Conservation (phyloP, 1,284 basidiomycete species). For the Pseudozyma tsukubaensis region DNA sequence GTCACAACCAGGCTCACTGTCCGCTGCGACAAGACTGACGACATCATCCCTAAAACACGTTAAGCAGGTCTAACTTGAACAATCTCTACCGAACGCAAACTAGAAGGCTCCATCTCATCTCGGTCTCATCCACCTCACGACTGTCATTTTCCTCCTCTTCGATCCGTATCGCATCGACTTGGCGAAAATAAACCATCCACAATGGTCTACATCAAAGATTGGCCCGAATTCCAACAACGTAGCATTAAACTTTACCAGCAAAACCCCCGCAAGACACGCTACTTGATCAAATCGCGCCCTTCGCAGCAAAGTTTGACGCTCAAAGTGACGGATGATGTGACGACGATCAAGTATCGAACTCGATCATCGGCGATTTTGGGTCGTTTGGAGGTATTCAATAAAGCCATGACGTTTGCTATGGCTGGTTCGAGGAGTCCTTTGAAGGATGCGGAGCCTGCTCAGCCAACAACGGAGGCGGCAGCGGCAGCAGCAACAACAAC, state of each 20-base stretch:
- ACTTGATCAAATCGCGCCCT: slow-evolving; percentile 57
- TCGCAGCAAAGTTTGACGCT: slow-evolving; percentile 51
- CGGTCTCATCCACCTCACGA: background rate
- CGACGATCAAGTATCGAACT: slow-evolving; percentile 86
- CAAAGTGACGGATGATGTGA: slow-evolving; percentile 62
- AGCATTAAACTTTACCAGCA: slow-evolving; percentile 52
- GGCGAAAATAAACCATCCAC: background rate
- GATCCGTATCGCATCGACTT: background rate
- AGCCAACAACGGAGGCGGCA: background rate
- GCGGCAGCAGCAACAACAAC: slow-evolving; percentile 11
- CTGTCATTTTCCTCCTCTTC: background rate
- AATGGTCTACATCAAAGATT: slow-evolving; percentile 63
- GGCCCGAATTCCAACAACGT: slow-evolving; percentile 57
- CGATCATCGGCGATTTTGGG: slow-evolving; percentile 91
- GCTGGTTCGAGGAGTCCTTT: slow-evolving; percentile 40
- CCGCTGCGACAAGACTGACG: too few species aligned
- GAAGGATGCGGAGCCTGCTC: slow-evolving; percentile 23
- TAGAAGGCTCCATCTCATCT: too few species aligned
- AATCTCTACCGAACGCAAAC: too few species aligned
- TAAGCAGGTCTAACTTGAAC: too few species aligned
- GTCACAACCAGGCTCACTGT: too few species aligned
- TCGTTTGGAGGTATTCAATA: slow-evolving; percentile 90
- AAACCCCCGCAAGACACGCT: slow-evolving; percentile 50
- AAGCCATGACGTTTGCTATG: slow-evolving; percentile 83
- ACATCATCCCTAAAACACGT: too few species aligned